Percentiles rank a stretch among this genome's conserved stretches.
phyloP scores from a whole-genome alignment of 2,329 filamentous ascomycete species.

The Piedraia hortae region DNA sequence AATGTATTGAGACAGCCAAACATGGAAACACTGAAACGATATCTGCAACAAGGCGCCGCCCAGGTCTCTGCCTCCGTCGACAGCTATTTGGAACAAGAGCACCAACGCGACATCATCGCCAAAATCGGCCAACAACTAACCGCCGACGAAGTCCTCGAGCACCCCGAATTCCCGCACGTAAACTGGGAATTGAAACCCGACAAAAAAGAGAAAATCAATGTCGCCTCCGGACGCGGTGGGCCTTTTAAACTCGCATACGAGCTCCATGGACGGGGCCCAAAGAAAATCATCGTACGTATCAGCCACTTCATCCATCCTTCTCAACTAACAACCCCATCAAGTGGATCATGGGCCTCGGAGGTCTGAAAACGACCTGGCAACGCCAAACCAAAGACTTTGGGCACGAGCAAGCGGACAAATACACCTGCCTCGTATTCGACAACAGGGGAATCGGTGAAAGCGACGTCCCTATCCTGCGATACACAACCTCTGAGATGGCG shows the following conservation, averaged over 20 bases:
- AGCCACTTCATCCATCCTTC: constrained; percentile 2
- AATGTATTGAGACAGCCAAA: no score
- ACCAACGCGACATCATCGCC: constrained; percentile 3
- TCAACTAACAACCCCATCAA: constrained; percentile 12
- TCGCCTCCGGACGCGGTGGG: constrained; percentile 43
- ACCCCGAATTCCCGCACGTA: constrained; percentile 38
- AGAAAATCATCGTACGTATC: constrained; percentile 41
- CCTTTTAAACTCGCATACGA: constrained; percentile 55
- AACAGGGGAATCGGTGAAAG: constrained; percentile 65
- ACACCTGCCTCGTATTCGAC: constrained; percentile 51
- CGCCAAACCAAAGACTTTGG: constrained; percentile 61
- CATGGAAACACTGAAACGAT: no score
- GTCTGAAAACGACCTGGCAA: constrained; percentile 44
- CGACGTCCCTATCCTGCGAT: constrained; percentile 48
- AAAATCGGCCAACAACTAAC: constrained; percentile 13
- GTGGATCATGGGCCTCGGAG: constrained; percentile 61
- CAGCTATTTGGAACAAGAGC: constrained; percentile 4
- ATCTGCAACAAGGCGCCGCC: no score
- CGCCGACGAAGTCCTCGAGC: constrained; percentile 30
- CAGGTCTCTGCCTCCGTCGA: no score
- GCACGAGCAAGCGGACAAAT: constrained; percentile 36
- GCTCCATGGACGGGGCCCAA: constrained; percentile 46
- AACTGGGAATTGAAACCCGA: constrained; percentile 44
- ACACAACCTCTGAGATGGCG: constrained; percentile 68
- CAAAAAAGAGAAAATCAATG: constrained; percentile 29